These are phyloP conservation scores for Gardenia jasminoides DNA, from an alignment of 257 asterid species.

Conservation along the genomic window DNA sequence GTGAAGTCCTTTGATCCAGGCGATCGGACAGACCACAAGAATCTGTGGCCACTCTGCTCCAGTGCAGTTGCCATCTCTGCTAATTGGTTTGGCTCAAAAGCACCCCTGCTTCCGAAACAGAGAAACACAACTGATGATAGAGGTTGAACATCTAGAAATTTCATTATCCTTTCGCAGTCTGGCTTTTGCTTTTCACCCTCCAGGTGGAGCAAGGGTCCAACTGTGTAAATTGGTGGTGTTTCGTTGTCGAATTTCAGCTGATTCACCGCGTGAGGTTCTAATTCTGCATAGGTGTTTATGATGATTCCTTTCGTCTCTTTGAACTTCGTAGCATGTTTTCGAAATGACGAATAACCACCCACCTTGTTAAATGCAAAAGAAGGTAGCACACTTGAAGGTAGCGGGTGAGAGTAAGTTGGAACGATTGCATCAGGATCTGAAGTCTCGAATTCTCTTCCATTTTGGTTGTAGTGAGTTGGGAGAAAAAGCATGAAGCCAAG, in stretches of 20 bases:
- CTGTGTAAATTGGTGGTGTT: background rate
- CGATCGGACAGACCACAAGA: slow-evolving; percentile 15
- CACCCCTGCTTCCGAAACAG: slow-evolving; percentile 13
- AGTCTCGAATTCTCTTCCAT: background rate
- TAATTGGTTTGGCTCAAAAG: slow-evolving; percentile 14
- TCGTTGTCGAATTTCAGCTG: background rate
- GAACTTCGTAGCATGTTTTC: background rate
- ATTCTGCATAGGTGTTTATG: background rate
- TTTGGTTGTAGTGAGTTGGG: slow-evolving; percentile 1
- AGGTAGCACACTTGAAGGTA: background rate
- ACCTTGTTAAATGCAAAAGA: slow-evolving; percentile 5
- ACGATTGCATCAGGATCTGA: slow-evolving; percentile 2
- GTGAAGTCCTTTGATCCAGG: background rate
- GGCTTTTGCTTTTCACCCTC: background rate
- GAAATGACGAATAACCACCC: slow-evolving; percentile 8
- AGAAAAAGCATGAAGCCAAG: slow-evolving; percentile 14
- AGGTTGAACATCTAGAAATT: slow-evolving; percentile 16
- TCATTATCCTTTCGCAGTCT: background rate
- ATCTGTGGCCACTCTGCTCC: background rate
- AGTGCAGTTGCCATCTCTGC: slow-evolving; percentile 10
- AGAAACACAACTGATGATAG: slow-evolving; percentile 8
- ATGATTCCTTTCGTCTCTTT: slow-evolving; percentile 10
- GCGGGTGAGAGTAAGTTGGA: background rate
- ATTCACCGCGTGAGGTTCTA: slow-evolving; percentile 2
- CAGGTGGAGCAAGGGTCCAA: slow-evolving; percentile 7